Percentiles rank a stretch among this genome's conserved stretches.
phyloP scores from a whole-genome alignment of 176 grass and related monocot genomes.

The Stipa capillata region DNA sequence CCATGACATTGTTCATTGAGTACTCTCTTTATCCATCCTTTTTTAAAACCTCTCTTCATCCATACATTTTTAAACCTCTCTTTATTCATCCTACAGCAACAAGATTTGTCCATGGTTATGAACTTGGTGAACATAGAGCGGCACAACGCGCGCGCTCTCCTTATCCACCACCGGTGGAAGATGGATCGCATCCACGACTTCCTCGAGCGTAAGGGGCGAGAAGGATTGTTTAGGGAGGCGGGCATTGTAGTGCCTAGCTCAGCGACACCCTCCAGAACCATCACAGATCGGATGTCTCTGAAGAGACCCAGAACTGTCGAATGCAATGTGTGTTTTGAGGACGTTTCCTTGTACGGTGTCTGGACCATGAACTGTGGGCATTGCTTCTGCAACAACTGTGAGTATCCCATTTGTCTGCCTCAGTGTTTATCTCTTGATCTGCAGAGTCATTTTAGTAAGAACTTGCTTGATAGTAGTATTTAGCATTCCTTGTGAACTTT shows the following conservation, averaged over 20 bases:
- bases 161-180: slow-evolving; percentile 27
- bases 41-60: too few species aligned
- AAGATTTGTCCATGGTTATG: slow-evolving; percentile 20
- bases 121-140: slow-evolving; percentile 3
- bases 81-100: not conserved
- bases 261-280: not conserved
- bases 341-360: not conserved
- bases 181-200: slow-evolving; percentile 10
- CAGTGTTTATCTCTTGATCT: not conserved
- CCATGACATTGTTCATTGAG: not conserved
- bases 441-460: not conserved
- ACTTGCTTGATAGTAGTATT: not conserved
- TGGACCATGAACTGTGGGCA: not conserved
- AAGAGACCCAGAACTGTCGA: not conserved
- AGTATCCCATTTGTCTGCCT: not conserved
- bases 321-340: not conserved
- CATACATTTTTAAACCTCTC: too few species aligned
- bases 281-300: not conserved
- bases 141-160: slow-evolving; percentile 12
- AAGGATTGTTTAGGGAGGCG: not conserved
- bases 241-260: not conserved
- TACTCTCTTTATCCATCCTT: too few species aligned
- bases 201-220: not conserved
- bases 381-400: slow-evolving; percentile 1
- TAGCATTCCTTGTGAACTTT: not conserved